Evolutionary conservation across 805 yeast genomes (phyloP), one percentile per base, ranked within the genome.

Genomic region (Kazachstania martiniae): DNA sequence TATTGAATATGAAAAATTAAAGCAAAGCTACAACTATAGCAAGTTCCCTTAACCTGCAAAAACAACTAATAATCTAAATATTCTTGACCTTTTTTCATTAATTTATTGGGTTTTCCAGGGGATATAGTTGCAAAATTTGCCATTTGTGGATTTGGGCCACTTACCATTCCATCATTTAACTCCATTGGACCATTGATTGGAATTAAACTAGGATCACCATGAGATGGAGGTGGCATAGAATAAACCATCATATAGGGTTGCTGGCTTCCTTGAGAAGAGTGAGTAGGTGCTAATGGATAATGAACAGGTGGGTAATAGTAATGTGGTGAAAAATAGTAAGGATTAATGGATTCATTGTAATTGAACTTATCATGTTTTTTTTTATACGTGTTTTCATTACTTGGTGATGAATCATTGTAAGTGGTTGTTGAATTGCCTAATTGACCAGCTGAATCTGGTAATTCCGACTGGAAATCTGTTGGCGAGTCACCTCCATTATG

Each of bases 231-330:
- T 8, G 56, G 54, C 34, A 52, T 38, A 12, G 58, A 51, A 34
- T 49, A 54, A 19, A 44, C 37, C 57, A 53, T 53, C 50, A 51
- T 46, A 26, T 47, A 50, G 8, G 58, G 49, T 13, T 43, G 51
- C 29, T 36, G 41, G 3, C 44, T 33, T 3, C 31, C 31, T 14
- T 42, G 47, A 10, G 46, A 34, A 13, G 47, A 39, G 18, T 36
- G 42, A 22, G 38, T 33, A 18, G 51, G 49, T 21, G 40, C 43
- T 38, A 49, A 39, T 15, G 47, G 49, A 31, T 49, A 54, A 32
- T 49, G 55, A 39, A 50, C 38, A 5, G 55, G 56, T 26, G 48
- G 54, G 27, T 50, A 47, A 30, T 51, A 54, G 32, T 49, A 51
- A n/a, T n/a, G n/a, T 18, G 51, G 53, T 13, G 43, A 53, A 25